Evolutionary conservation across 2,329 filamentous ascomycete genomes (phyloP), one percentile per base, ranked within the genome.

Genomic region (Xylariaceae sp.): DNA sequence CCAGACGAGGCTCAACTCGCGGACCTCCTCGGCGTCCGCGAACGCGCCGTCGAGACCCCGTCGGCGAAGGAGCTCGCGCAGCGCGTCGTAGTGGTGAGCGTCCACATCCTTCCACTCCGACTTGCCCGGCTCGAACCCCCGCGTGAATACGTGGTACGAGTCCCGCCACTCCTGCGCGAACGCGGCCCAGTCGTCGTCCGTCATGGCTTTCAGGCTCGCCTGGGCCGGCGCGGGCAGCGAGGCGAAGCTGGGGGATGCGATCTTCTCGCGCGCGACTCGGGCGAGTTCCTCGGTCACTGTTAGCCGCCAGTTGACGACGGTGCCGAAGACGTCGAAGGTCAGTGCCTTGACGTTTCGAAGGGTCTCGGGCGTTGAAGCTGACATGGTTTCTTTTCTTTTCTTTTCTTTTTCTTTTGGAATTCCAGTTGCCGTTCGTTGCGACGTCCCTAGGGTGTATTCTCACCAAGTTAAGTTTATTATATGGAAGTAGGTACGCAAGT

Each of bases 251-350:
- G 79, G 75, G 29, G 79, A 79, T 44, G 86, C 75, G 14, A 69
- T 67, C 64, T 83, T 81, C 54, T 76, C 71, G 23, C 73, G 68
- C 14, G 84, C 81, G 40, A 79, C 78, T 10, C 77, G 68, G 20
- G 74, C 70, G 46, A 95, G 80, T 51, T 84, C 82, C 7, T 79
- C 74, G 14, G 80, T 83, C 19, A 95, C 84, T 1, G 85, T 84
- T 40, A 77, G 78, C 54, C 89, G 87, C 89, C 90, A 93, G 76
- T 93, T 82, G 44, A 95, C 90, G 60, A 88, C 85, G 1, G 91
- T 95, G 63, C 89, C 89, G 71, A 93, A 92, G 65, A 91, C 83
- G 74, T 92, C 89, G 67, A 91, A 91, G 51, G 87, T 79, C 32
- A 92, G 76, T 7, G 83, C 88, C 62, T 85, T 84, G 60, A 83